Base-by-base conservation (phyloP, 177 flowering plant genomes). In the Vitis hybrid region DNA sequence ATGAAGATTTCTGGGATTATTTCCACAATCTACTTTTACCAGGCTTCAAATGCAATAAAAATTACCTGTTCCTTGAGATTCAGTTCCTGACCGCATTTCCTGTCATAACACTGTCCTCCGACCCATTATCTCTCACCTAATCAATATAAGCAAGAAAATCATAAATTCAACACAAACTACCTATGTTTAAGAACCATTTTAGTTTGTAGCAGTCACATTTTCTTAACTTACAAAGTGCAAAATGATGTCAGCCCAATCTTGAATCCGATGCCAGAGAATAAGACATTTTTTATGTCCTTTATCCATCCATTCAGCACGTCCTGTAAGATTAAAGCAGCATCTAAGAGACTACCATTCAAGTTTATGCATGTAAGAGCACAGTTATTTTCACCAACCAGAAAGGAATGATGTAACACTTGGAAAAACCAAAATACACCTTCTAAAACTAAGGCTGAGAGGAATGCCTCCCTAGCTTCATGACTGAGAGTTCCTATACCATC, bases 251-350 rank as follows among this genome's bases (percentile, higher is more conserved):
- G 98, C 98, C 99, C 97, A 95, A 51, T 95, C 99, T 80, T 87
- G 97, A 65, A 93, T 93, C n/a, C 91, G 86, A 65, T 84, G 97
- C 98, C 98, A 95, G 21, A 96, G 91, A 18, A 93, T 83, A 51
- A 93, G 89, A 75, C 97, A 96, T 77, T 85, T 93, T 70, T 84
- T 88, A 66, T 86, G 98, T 65, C 92, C 90, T 85, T 93, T 92
- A 75, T 96, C 98, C 79, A 92, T 77, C 99, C 99, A 93, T 79
- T 92, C 99, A 10, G 97, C 98, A 31, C 97, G 91, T 26, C 97
- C 98, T 95, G 77, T 55, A 58, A 59, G 16, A 69, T 52, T 14
- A 69, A 45, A 60, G 62, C 51, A 51, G 64, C 31, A 29, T 0
- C 31, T 29, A 29, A 29, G 31, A 29, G 31, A 29, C 0, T 29